These are phyloP conservation scores for grape (Vitis vinifera) DNA, from an alignment of 164 flowering plant genomes.

Conservation along the genomic window ASM3070453v1 NC_081806.1:1746501-1747000, in stretches of 20 bases:
- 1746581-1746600: slow-evolving; percentile 84
- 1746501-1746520: slow-evolving; percentile 38
- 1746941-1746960: slow-evolving; percentile 35
- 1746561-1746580: slow-evolving; percentile 64
- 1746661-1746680: no score
- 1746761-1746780: slow-evolving; percentile 95
- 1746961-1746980: no score
- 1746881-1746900: slow-evolving; percentile 75
- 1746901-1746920: slow-evolving; percentile 66
- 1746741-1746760: slow-evolving; percentile 97
- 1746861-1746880: slow-evolving; percentile 71
- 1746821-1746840: slow-evolving; percentile 86
- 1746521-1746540: slow-evolving; percentile 47
- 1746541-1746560: slow-evolving; percentile 43
- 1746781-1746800: slow-evolving; percentile 48
- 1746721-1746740: slow-evolving; percentile 80
- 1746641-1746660: no score
- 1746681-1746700: neutral
- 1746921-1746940: slow-evolving; percentile 76
- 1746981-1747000: no score
- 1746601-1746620: slow-evolving; percentile 93
- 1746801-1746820: slow-evolving; percentile 60
- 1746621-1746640: slow-evolving; percentile 3
- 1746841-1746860: slow-evolving; percentile 73
- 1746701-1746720: neutral